Evolutionary conservation across 768 basidiomycete species (phyloP), one percentile per base, ranked within the genome.

Genomic region (Collybia mongolica): DNA sequence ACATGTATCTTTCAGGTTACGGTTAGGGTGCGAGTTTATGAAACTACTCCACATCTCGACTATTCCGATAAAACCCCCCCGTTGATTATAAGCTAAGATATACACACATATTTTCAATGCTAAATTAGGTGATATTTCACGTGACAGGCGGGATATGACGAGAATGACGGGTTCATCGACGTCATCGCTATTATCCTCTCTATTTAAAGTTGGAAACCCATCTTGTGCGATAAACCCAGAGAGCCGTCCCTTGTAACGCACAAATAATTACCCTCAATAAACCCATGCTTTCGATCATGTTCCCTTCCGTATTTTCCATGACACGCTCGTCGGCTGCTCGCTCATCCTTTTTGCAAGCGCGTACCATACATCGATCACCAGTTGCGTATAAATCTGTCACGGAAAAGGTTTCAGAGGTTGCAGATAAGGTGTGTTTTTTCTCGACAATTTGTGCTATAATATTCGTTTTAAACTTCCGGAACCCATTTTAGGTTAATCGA

Each of bases 351-450:
- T n/a, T 19, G 5, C 38, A 37, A 5, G 44, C 54, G 14, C 67
- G 72, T 15, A 32, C 54, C 2, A 56, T 79, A 51, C 74, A 76
- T 53, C 52, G 64, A 1, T 68, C 72, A 9, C 68, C 71, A 5
- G 48, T 61, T 20, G 59, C 68, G 8, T 57, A 52, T 2, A 75
- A 76, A 47, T 72, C 71, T 0, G 63, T 77, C 17, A 70, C 68
- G 14, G 76, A 79, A 49, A 76, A 75, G 51, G 76, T 74, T 1
- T 57, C 69, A 0, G 76, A 77, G 20, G 65, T 67, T 18, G 77
- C 76, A 37, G 68, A 76, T 22, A 70, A 69, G 49, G 77, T 77
- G 20, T 12, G 60, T 44, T 9, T n/a, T 19, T 5, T n/a, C n/a
- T n/a, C n/a, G n/a, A n/a, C 43, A 6, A 26, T 9, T 3, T 19